Conservation (phyloP, 2,329 filamentous ascomycete species). For the Alternaria hordeiaustralica region DNA sequence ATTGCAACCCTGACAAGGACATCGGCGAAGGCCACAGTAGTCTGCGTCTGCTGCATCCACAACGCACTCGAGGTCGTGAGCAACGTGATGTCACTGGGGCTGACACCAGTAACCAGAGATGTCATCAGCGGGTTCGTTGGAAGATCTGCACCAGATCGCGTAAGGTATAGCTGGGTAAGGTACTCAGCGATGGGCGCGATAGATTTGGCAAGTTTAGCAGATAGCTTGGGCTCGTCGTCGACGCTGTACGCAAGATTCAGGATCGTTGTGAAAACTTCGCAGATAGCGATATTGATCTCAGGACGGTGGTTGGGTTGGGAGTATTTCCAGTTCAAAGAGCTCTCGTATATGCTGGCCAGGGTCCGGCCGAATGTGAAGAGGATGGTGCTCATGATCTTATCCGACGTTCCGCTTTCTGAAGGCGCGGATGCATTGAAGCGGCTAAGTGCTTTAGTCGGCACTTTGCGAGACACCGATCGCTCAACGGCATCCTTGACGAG, state of each 20-base stretch:
- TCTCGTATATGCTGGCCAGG: constrained; percentile 84
- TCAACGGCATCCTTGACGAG: constrained; percentile 77
- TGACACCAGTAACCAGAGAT: constrained; percentile 66
- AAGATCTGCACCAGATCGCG: constrained; percentile 71
- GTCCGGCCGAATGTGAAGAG: constrained; percentile 75
- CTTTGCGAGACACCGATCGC: constrained; percentile 71
- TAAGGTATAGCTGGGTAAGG: constrained; percentile 77
- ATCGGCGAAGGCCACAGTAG: constrained; percentile 70
- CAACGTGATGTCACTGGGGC: constrained; percentile 50
- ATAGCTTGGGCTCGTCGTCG: constrained; percentile 63
- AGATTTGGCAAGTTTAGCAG: constrained; percentile 63
- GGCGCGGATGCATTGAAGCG: constrained; percentile 55
- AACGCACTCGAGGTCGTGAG: constrained; percentile 46
- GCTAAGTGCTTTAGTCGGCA: constrained; percentile 59
- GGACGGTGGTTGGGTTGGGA: constrained; percentile 70
- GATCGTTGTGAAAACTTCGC: constrained; percentile 73
- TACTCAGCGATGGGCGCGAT: constrained; percentile 77
- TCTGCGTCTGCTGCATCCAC: constrained; percentile 67
- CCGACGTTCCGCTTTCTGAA: constrained; percentile 74
- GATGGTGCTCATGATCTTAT: constrained; percentile 76
- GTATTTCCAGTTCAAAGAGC: constrained; percentile 85
- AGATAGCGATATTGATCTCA: constrained; percentile 71
- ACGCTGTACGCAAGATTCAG: constrained; percentile 77
- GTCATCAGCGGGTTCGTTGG: constrained; percentile 79
- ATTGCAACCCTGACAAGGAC: constrained; percentile 74